These are phyloP conservation scores for Raffaelea albimanens DNA, from an alignment of 2,329 filamentous ascomycete species.

Conservation along the genomic window DNA sequence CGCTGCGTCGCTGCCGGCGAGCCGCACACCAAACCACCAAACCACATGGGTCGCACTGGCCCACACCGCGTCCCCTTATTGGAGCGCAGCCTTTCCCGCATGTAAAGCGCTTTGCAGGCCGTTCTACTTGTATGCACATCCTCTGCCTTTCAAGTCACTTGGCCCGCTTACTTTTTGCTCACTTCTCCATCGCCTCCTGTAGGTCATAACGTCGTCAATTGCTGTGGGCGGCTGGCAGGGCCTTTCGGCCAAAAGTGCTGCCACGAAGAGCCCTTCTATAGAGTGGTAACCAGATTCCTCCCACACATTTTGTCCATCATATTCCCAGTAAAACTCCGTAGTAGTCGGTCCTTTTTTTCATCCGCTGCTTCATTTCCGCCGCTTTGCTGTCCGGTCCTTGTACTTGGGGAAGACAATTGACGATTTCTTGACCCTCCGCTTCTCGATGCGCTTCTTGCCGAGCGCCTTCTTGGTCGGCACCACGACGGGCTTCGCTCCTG, in stretches of 20 bases:
- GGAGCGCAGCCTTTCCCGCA: neutral
- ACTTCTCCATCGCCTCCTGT: constrained; percentile 1
- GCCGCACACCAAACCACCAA: neutral
- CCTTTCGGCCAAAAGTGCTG: too few species aligned
- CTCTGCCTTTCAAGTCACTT: too few species aligned
- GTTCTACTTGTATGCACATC: too few species aligned
- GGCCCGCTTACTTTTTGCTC: too few species aligned
- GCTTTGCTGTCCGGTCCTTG: constrained; percentile 39
- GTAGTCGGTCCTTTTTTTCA: neutral
- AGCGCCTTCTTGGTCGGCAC: too few species aligned
- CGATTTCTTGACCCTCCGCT: constrained; percentile 45
- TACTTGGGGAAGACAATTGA: constrained; percentile 53
- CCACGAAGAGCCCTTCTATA: too few species aligned
- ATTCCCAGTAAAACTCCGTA: too few species aligned
- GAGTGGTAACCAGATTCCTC: too few species aligned
- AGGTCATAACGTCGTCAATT: constrained; percentile 6
- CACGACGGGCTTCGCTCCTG: constrained; percentile 21
- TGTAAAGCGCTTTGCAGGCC: too few species aligned
- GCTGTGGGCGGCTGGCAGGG: too few species aligned
- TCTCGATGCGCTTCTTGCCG: constrained; percentile 40
- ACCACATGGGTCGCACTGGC: neutral
- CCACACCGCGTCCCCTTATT: neutral
- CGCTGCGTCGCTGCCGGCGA: neutral
- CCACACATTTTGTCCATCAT: too few species aligned
- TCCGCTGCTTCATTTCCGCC: constrained; percentile 16